Percentiles rank a stretch among this genome's conserved stretches.
phyloP scores from a whole-genome alignment of 1,139 yeast genomes.

The Sugiyamaella pinicola region DNA sequence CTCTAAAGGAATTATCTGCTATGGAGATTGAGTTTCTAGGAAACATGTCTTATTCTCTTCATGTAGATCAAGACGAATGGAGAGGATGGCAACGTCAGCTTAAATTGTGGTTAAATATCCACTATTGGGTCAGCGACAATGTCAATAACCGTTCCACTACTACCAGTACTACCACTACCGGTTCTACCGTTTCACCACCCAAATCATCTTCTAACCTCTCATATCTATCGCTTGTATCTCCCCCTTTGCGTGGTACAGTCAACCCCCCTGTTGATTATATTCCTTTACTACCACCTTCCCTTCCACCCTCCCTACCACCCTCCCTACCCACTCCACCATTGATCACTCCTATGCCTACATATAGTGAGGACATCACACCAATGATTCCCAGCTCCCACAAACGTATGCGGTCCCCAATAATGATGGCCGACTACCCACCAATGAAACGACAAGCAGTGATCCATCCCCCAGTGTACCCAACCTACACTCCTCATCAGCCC shows the following conservation, averaged over 20 bases:
- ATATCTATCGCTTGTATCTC: conserved; percentile 11
- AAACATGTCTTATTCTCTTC: conserved; percentile 39
- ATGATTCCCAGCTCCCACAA: conserved; percentile 1
- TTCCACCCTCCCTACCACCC: background rate
- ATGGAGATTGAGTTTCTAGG: conserved; percentile 56
- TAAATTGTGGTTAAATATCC: conserved; percentile 33
- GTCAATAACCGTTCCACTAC: conserved; percentile 5
- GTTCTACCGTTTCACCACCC: conserved; percentile 1
- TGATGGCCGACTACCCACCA: conserved; percentile 2
- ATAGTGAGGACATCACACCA: conserved; percentile 1
- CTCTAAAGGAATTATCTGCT: conserved; percentile 57
- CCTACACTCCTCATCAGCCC: conserved; percentile 5
- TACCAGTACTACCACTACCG: conserved; percentile 11
- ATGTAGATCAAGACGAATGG: conserved; percentile 38
- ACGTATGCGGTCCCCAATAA: conserved; percentile 1
- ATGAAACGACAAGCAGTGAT: background rate
- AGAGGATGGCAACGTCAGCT: conserved; percentile 36
- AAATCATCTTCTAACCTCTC: conserved; percentile 9
- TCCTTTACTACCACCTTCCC: background rate
- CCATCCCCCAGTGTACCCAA: background rate
- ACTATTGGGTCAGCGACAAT: conserved; percentile 23
- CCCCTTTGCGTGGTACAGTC: conserved; percentile 8
- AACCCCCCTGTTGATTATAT: background rate
- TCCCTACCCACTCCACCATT: conserved; percentile 9
- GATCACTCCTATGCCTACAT: background rate